A percentile compares a stretch with the other conserved stretches of the same genome.
phyloP scores from a whole-genome alignment of 2,329 filamentous ascomycete species.

The Capronia coronata region DNA sequence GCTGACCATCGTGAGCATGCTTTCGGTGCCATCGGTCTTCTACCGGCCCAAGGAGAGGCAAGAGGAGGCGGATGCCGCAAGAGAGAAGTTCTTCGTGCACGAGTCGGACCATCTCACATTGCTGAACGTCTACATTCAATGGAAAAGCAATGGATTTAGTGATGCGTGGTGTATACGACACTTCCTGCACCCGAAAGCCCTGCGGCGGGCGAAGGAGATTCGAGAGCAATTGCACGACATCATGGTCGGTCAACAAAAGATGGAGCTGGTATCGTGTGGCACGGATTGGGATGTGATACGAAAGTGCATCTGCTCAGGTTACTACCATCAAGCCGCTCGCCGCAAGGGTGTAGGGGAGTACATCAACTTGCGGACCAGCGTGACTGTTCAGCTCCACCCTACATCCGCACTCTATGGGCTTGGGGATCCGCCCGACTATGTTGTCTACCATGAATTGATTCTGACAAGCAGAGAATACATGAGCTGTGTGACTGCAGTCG shows the following conservation, averaged over 20 bases:
- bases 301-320: conserved; percentile 94
- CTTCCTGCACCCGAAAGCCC: conserved; percentile 90
- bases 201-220: conserved; percentile 87
- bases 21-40: conserved; percentile 93
- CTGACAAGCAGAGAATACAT: conserved; percentile 93
- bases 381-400: conserved; percentile 89
- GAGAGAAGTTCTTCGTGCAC: conserved; percentile 97
- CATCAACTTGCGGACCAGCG: conserved; percentile 88
- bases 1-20: conserved; percentile 96
- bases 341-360: conserved; percentile 97
- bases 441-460: conserved; percentile 96
- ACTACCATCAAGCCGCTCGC: conserved; percentile 95
- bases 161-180: conserved; percentile 91
- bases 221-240: conserved; percentile 90
- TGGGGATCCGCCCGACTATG: conserved; percentile 91
- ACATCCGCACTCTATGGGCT: conserved; percentile 88
- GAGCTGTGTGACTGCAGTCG: conserved; percentile 90
- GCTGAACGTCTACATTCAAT: conserved; percentile 90
- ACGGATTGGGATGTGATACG: conserved; percentile 96
- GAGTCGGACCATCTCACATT: conserved; percentile 96
- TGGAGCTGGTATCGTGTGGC: conserved; percentile 78
- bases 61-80: conserved; percentile 89
- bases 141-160: conserved; percentile 82
- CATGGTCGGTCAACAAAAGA: conserved; percentile 78
- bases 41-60: conserved; percentile 94